Evolutionary conservation across 2,329 filamentous ascomycete genomes (phyloP), one percentile per base, ranked within the genome.

Genomic region (Neopestalotiopsis sp.): DNA sequence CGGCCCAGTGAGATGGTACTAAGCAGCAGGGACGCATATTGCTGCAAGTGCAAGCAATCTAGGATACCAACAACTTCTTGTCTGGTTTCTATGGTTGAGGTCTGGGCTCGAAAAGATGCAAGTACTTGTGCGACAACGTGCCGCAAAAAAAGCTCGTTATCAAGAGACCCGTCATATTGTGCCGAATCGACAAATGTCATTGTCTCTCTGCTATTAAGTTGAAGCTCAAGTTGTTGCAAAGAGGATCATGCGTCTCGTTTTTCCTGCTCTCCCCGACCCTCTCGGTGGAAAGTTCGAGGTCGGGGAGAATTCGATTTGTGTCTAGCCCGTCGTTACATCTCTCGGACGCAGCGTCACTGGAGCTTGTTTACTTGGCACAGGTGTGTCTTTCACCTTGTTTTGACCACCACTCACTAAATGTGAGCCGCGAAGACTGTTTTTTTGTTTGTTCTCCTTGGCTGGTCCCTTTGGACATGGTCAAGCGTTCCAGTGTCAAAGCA

Each of bases 251-350:
- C 34, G 34, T 53, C 45, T 53, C 28, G 58, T 53, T 14, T 14
- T 32, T 28, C 24, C 63, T 38, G 20, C n/a, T 20, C 45, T 53
- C 45, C n/a, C 45, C 45, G 45, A 53, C 45, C 45, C 17, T 53
- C 45, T 53, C 17, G 45, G 17, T 53, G 45, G 45, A 53, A 53
- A 53, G 45, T 53, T 53, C n/a, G 45, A 53, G 45, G 45, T 53
- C 45, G 45, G 45, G 45, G 45, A 53, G 45, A 17, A 17, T 53
- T 69, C 61, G 56, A 69, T 57, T 67, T 66, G 61, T 65, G 67
- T 69, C 58, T 66, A 63, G 67, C 56, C 17, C 63, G 63, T 64
- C 63, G 67, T 66, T 69, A 69, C 67, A 66, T 69, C 42, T 49
- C 45, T 69, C 67, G 64, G 67, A 66, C 56, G 57, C 32, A 66